Evolutionary conservation across 495 filamentous ascomycete genomes (phyloP).

Genomic region (Trichoderma orchidacearum): DNA sequence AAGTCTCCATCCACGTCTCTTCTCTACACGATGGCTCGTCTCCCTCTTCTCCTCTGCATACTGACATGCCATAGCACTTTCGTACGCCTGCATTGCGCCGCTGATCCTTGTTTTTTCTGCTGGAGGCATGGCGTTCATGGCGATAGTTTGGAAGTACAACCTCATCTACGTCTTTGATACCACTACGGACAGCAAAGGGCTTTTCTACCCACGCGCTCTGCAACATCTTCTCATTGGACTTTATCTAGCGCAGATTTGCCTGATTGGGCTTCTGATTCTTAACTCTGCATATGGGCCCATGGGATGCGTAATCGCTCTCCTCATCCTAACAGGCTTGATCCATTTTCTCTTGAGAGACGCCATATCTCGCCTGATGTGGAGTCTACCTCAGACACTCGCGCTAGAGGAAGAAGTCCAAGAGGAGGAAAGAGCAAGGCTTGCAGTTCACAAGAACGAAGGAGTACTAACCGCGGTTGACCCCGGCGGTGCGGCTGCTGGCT

Average conservation of each 20-base stretch:
- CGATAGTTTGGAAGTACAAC: constrained; percentile 78
- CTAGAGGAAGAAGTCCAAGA: constrained; percentile 4
- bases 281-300: constrained; percentile 53
- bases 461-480: constrained; percentile 5
- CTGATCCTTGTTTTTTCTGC: constrained; percentile 75
- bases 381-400: constrained; percentile 41
- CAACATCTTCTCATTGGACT: constrained; percentile 74
- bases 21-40: too few relatives aligned
- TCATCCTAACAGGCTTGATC: constrained; percentile 61
- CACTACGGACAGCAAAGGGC: constrained; percentile 70
- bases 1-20: constrained; percentile 2
- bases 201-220: constrained; percentile 62
- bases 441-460: neutral
- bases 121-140: constrained; percentile 64
- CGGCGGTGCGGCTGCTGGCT: constrained; percentile 18
- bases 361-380: constrained; percentile 59
- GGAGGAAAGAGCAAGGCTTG: constrained; percentile 1
- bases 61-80: constrained; percentile 38
- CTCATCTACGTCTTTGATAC: constrained; percentile 69
- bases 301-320: constrained; percentile 57
- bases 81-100: constrained; percentile 81
- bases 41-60: neutral
- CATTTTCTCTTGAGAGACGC: constrained; percentile 68
- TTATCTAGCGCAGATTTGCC: constrained; percentile 63
- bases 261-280: constrained; percentile 75